Evolutionary conservation across 2,329 filamentous ascomycete species (phyloP), one percentile per base, ranked within the genome.

Genomic region (Botrytis sinoallii): DNA sequence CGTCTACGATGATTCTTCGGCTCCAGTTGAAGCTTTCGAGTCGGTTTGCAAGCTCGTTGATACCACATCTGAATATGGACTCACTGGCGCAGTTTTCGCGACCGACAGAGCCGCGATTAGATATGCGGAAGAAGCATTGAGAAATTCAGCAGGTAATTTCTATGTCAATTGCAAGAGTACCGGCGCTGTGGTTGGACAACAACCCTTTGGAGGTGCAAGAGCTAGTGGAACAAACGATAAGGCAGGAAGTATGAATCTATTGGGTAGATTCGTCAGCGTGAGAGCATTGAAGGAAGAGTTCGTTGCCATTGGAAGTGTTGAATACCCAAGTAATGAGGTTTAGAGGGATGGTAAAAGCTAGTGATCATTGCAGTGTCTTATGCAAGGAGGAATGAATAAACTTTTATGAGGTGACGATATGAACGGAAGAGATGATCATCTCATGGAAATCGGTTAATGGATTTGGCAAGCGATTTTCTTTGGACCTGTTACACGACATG

Each of bases 141-240:
- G 92, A 76, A 90, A 94, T 80, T 85, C 91, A 0, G 92, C 92
- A 0, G 92, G 92, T 57, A 95, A 95, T 85, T 95, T 95, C 82
- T 95, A 95, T 84, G 86, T 95, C 83, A 95, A 95, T 84, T 92
- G 90, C 85, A 95, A 95, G 88, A 91, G 89, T 82, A 92, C 90
- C 2, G 91, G 90, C 60, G 90, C 90, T 25, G 89, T 93, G 44
- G 90, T 92, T 9, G 91, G 90, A 25, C 91, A 93, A 84, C 91
- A 93, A 84, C 88, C 91, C 7, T 92, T 93, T 79, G 91, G 91
- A 29, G 91, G 91, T 69, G 87, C 89, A 25, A 85, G 91, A 75
- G 90, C 89, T 9, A 91, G 88, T 75, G 91, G 91, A 40, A 93
- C 91, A 46, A 92, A 93, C 80, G 91, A 93, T 83, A 92, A 92